phyloP scores from a whole-genome alignment of 768 basidiomycete genomes.

The Podaxis sp. region DNA sequence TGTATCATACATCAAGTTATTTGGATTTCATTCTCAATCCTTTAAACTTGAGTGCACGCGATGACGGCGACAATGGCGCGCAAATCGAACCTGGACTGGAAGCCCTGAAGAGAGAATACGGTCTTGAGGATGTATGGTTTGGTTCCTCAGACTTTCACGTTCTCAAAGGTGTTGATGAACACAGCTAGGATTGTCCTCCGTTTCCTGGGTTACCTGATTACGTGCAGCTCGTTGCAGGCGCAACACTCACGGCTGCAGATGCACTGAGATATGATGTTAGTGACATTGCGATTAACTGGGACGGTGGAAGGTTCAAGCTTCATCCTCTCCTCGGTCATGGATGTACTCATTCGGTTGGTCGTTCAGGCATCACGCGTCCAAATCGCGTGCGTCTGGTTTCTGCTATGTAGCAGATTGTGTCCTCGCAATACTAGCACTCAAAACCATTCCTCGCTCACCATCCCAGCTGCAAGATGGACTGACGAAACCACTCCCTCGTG shows the following conservation, averaged over 20 bases:
- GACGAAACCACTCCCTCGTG: slow-evolving; percentile 36
- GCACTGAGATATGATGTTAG: slow-evolving; percentile 50
- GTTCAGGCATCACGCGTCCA: slow-evolving; percentile 78
- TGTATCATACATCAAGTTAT: slow-evolving; percentile 74
- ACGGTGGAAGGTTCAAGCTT: slow-evolving; percentile 72
- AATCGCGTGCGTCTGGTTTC: slow-evolving; percentile 80
- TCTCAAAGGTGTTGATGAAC: background rate
- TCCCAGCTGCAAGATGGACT: slow-evolving; percentile 5
- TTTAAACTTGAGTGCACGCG: slow-evolving; percentile 23
- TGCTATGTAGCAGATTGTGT: slow-evolving; percentile 94
- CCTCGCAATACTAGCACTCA: slow-evolving; percentile 75
- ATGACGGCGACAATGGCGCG: slow-evolving; percentile 3
- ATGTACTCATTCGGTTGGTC: background rate
- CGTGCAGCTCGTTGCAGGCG: slow-evolving; percentile 71
- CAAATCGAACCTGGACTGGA: background rate
- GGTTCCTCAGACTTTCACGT: background rate
- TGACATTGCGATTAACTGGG: slow-evolving; percentile 82
- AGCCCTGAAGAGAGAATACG: slow-evolving; percentile 41
- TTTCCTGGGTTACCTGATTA: slow-evolving; percentile 74
- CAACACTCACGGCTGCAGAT: slow-evolving; percentile 71
- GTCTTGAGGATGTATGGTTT: slow-evolving; percentile 39
- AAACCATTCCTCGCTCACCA: slow-evolving; percentile 32
- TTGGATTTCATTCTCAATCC: slow-evolving; percentile 56
- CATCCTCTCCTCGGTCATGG: background rate
- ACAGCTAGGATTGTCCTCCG: slow-evolving; percentile 73